A percentile compares a stretch with the other conserved stretches of the same genome.
These are phyloP conservation scores for Trichophyton mentagrophytes DNA, from an alignment of 2,329 filamentous ascomycete genomes.

Conservation along the genomic window DNA sequence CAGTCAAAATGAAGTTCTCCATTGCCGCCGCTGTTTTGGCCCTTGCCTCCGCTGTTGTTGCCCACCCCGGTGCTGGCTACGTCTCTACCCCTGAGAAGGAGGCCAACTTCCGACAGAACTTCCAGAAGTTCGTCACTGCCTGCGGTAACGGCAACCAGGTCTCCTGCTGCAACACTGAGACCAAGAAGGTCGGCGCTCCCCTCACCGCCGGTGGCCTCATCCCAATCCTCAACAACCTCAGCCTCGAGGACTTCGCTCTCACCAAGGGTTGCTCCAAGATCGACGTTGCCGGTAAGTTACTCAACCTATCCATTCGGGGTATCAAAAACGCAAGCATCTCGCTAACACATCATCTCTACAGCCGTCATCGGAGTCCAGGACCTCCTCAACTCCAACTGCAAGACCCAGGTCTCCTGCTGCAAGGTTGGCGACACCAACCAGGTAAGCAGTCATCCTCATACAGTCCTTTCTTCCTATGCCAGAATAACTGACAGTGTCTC, in stretches of 20 bases:
- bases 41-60: slow-evolving; percentile 28
- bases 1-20: slow-evolving; percentile 18
- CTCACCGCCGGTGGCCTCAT: slow-evolving; percentile 25
- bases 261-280: slow-evolving; percentile 34
- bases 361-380: slow-evolving; percentile 5
- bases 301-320: neutral
- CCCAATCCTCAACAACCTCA: slow-evolving; percentile 26
- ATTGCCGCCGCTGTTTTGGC: slow-evolving; percentile 30
- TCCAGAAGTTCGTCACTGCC: slow-evolving; percentile 8
- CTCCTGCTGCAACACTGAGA: slow-evolving; percentile 24
- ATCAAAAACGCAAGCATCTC: neutral
- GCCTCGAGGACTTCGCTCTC: slow-evolving; percentile 26
- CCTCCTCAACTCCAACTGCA: slow-evolving; percentile 13
- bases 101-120: slow-evolving; percentile 15
- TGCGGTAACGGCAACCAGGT: slow-evolving; percentile 12
- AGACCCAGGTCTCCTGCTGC: slow-evolving; percentile 13
- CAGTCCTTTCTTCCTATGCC: neutral
- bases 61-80: slow-evolving; percentile 7
- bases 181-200: slow-evolving; percentile 24
- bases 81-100: neutral
- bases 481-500: neutral
- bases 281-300: slow-evolving; percentile 19
- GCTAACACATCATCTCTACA: neutral
- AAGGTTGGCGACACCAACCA: slow-evolving; percentile 6
- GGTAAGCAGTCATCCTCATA: slow-evolving; percentile 4